Evolutionary conservation across 2,329 filamentous ascomycete genomes (phyloP), one percentile per base, ranked within the genome.

Genomic region (Pseudocercospora pini-densiflorae): DNA sequence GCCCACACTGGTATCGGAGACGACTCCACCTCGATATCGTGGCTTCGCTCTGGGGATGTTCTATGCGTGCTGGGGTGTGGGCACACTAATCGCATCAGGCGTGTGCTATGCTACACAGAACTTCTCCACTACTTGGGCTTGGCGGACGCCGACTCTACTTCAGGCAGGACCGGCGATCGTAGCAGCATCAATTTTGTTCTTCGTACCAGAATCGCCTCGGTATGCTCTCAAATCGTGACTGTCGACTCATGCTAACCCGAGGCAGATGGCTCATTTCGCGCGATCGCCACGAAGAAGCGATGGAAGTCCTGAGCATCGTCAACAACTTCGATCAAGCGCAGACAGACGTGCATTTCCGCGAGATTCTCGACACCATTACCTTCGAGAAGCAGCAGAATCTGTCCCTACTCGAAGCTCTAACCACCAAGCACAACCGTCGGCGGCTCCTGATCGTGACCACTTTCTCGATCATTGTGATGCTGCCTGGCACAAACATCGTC

Each of bases 311-410:
- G 23, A 24, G 23, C 40, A 61, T 61, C 12, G 59, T 43, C 12
- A 61, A 61, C n/a, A 43, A 23, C 40, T 29, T 31, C 21, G 43
- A 61, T 21, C 36, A 47, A 29, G 59, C 59, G 10, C 31, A 61
- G 36, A 61, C 59, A 8, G 59, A 61, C 14, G n/a, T 49, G 3
- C 59, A 61, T 19, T 61, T 40, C 19, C 59, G 59, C 23, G 59
- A 61, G 43, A 61, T 61, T 21, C 36, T 61, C 7, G 59, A 61
- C 16, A 61, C 59, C n/a, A 47, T 61, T n/a, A n/a, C 59, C 24
- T 43, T 61, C 16, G 59, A 61, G 59, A 47, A 61, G 12, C 14
- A 24, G 40, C 59, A 33, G 14, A 19, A 61, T 27, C 59, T 61
- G 21, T 61, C 59, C 3, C 43, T 51, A 1, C 12, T 51, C 8